These are phyloP conservation scores for Globisporangium echinulatum DNA, from an alignment of 352 stramenopile species.

Conservation along the genomic window DNA sequence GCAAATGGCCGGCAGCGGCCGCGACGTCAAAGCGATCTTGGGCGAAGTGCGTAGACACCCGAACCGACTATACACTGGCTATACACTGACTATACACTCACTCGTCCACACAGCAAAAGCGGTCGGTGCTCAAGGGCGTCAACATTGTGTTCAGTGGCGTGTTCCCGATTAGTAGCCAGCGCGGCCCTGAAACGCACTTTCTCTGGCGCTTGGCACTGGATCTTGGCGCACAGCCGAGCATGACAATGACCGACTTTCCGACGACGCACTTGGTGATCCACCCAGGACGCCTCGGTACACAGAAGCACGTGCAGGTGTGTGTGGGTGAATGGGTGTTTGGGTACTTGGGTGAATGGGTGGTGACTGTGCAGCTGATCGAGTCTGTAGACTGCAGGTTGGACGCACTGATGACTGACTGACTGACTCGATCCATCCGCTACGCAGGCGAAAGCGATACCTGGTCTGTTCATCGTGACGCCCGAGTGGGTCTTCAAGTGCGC, in stretches of 20 bases:
- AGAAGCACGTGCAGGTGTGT: constrained; percentile 67
- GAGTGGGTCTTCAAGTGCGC: constrained; percentile 81
- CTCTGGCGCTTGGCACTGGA: constrained; percentile 72
- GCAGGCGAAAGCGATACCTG: constrained; percentile 52
- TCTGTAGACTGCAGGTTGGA: too few relatives aligned
- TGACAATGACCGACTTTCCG: constrained; percentile 63
- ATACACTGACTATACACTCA: background rate
- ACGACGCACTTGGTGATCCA: constrained; percentile 85
- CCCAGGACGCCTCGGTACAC: constrained; percentile 65
- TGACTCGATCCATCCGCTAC: background rate
- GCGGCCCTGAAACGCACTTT: constrained; percentile 59
- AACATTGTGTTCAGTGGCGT: constrained; percentile 80
- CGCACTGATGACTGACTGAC: background rate
- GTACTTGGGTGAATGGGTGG: too few relatives aligned
- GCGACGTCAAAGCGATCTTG: constrained; percentile 65
- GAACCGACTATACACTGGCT: background rate
- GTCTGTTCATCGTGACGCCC: constrained; percentile 58
- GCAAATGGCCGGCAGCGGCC: constrained; percentile 60
- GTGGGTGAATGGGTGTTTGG: too few relatives aligned
- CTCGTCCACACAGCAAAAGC: constrained; percentile 45
- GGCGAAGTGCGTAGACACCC: constrained; percentile 28
- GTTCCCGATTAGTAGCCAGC: constrained; percentile 51
- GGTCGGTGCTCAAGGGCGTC: constrained; percentile 50
- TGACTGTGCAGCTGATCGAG: too few relatives aligned
- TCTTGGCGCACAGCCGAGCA: constrained; percentile 59